These are phyloP conservation scores for Pyricularia sp. DNA, from an alignment of 2,329 filamentous ascomycete genomes.

Conservation along the genomic window DNA sequence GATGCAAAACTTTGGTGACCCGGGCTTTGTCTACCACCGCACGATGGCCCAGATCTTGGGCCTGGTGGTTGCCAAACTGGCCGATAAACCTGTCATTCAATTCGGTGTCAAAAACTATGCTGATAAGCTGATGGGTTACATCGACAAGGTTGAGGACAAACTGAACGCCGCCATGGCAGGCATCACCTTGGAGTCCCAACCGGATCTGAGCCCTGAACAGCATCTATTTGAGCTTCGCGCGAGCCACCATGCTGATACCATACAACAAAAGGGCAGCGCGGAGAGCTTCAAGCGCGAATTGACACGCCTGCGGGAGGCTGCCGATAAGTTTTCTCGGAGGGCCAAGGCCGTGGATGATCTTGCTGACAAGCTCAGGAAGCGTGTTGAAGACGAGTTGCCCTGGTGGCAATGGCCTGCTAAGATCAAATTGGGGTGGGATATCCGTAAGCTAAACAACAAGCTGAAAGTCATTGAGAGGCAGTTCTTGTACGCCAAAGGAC, in stretches of 20 bases:
- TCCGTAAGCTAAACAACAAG: constrained; percentile 60
- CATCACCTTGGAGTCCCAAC: constrained; percentile 7
- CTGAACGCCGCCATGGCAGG: constrained; percentile 23
- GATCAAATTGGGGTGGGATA: constrained; percentile 39
- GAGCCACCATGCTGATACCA: constrained; percentile 11
- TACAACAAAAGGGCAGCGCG: constrained; percentile 1
- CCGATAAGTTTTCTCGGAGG: constrained; percentile 22
- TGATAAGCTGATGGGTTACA: constrained; percentile 40
- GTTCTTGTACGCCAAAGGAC: constrained; percentile 65
- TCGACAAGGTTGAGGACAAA: constrained; percentile 40
- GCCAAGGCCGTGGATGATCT: constrained; percentile 35
- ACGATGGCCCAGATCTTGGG: constrained; percentile 58
- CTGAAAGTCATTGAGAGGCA: constrained; percentile 78
- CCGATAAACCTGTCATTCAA: constrained; percentile 51
- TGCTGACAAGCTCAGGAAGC: constrained; percentile 25
- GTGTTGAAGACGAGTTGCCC: constrained; percentile 44
- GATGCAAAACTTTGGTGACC: constrained; percentile 77
- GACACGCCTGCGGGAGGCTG: constrained; percentile 20
- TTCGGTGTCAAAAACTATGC: constrained; percentile 60
- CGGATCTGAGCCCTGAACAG: constrained; percentile 18
- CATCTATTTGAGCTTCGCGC: constrained; percentile 23
- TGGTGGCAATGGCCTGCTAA: constrained; percentile 73
- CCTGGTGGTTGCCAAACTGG: constrained; percentile 50
- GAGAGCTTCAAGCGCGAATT: constrained; percentile 17
- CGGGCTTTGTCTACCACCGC: constrained; percentile 54